Conservation (phyloP, 169 alveolate species). For the Plasmodium ovale region DNA sequence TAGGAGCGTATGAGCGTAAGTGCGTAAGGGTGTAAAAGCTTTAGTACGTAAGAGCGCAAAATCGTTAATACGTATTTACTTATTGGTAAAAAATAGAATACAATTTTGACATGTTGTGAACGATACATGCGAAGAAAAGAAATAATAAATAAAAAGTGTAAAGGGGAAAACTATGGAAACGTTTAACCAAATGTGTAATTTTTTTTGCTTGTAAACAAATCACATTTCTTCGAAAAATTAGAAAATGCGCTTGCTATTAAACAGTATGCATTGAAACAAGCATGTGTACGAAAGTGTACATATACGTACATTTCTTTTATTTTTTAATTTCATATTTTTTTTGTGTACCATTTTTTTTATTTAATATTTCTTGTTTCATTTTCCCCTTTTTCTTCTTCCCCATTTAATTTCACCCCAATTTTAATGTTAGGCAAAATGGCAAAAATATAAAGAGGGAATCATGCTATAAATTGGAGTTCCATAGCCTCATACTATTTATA, state of each 20-base stretch:
- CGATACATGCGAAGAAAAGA: slow-evolving; percentile 4
- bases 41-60: too few species aligned
- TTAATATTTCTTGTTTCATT: not conserved
- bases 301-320: not conserved
- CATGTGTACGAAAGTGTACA: too few species aligned
- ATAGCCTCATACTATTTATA: too few species aligned
- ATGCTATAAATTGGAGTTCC: not conserved
- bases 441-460: not conserved
- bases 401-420: not conserved
- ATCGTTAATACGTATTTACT: too few species aligned
- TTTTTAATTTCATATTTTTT: not conserved
- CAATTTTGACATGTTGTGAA: slow-evolving; percentile 43
- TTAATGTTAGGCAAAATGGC: not conserved
- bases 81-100: slow-evolving; percentile 21
- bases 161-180: slow-evolving; percentile 5
- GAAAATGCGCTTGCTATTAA: slow-evolving; percentile 8
- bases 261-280: too few species aligned
- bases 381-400: not conserved
- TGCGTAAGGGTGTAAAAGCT: too few species aligned
- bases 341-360: too few species aligned
- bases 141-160: slow-evolving; percentile 10
- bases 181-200: slow-evolving; percentile 5
- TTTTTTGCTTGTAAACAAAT: slow-evolving; percentile 27
- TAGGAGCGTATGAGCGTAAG: too few species aligned
- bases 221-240: not conserved